Base-by-base conservation (phyloP, 192 early-diverging fungal genomes). In the Haplosporangium gracile region DNA sequence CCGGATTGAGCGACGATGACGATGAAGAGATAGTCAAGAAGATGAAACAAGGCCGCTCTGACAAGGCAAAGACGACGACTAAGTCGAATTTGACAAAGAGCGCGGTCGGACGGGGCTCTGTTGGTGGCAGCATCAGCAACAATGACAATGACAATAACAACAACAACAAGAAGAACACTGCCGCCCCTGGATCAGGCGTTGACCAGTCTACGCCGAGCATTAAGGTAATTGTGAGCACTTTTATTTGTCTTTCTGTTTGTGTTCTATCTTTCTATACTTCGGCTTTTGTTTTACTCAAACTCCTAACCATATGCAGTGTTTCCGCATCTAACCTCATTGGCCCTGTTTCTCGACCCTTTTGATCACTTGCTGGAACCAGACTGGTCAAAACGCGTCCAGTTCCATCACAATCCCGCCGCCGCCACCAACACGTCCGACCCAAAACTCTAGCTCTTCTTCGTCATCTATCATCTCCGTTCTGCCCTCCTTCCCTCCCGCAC, bases 141-240 rank as follows among this genome's bases (percentile, higher is more conserved):
- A 40, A 4, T 39, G 42, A 11, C 24, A 45, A 13, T 38, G 24
- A 74, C 47, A 5, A 18, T 18, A 57, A 34, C 51, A 75, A 63
- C 34, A 32, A 60, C 5, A 24, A 75, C 18, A 32, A 42, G 5
- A 55, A 60, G 18, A 32, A 57, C 74, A 60, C 20, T 34, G 74
- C 72, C n/a, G 29, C 60, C 29, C 11, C 9, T 32, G 60, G 60
- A 65, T 65, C 60, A 13, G 29, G 29, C 60, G 26, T 32, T 32
- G 13, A 32, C 60, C n/a, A 65, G 60, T 65, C 60, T 32, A 65
- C 60, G 60, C 60, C 60, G 26, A 65, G 26, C 60, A 65, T 65
- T 65, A 65, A 65, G 60, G 60, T 65, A 51, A 65, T 65, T 65
- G 29, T 32, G 60, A 65, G 60, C 60, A 65, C 60, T 65, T 26